These are phyloP conservation scores for Populus hybrid DNA, from an alignment of 441 rosid genomes.

Conservation along the genomic window DNA sequence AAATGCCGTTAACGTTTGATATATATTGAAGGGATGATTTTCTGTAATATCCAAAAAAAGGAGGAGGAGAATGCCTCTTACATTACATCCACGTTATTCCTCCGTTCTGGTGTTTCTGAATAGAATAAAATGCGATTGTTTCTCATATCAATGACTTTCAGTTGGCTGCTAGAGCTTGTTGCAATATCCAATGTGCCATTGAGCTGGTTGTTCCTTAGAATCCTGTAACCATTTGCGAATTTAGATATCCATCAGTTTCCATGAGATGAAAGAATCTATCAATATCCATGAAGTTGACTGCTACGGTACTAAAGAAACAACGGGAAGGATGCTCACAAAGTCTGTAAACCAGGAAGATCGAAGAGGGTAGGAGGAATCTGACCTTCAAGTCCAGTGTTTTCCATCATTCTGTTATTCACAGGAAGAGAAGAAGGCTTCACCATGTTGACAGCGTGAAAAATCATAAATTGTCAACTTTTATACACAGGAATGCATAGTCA, in stretches of 20 bases:
- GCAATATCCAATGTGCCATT: slow-evolving; percentile 52
- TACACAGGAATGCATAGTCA: not conserved
- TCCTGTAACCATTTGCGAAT: slow-evolving; percentile 28
- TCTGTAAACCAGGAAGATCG: slow-evolving; percentile 47
- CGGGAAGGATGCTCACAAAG: slow-evolving; percentile 44
- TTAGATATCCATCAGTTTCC: not conserved
- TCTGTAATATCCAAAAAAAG: too few species aligned
- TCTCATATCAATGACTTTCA: slow-evolving; percentile 51
- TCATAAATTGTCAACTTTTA: not conserved
- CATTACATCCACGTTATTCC: slow-evolving; percentile 27
- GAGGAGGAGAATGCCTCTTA: slow-evolving; percentile 21
- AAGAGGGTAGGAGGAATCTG: slow-evolving; percentile 47
- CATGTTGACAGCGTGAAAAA: not conserved
- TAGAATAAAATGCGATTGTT: slow-evolving; percentile 36
- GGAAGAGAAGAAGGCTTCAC: not conserved
- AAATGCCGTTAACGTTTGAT: too few species aligned
- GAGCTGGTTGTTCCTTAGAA: slow-evolving; percentile 42
- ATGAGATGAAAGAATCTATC: not conserved
- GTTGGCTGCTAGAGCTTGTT: slow-evolving; percentile 31
- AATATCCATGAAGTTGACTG: not conserved
- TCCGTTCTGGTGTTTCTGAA: slow-evolving; percentile 11
- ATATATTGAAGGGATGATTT: too few species aligned
- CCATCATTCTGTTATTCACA: slow-evolving; percentile 50
- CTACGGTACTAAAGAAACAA: not conserved
- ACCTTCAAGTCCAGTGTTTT: slow-evolving; percentile 50